Evolutionary conservation across 768 basidiomycete species (phyloP), one percentile per base, ranked within the genome.

Genomic region (Coprinopsis cinerea): DNA sequence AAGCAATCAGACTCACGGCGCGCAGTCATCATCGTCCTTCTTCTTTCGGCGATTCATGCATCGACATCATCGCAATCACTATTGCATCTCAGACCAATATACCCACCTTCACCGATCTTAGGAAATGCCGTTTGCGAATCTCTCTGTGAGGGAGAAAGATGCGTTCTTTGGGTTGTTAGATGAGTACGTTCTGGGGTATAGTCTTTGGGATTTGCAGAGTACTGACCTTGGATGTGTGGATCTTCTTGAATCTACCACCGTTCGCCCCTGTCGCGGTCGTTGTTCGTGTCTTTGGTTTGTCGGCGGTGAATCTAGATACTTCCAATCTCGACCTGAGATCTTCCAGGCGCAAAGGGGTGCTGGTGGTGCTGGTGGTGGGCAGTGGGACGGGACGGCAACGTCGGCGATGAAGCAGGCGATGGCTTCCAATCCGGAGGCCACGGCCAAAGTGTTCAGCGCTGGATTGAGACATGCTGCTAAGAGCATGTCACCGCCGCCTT

Each of bases 161-260:
- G 88, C 88, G 13, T 90, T 91, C 65, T 91, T 91, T 60, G 73
- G 76, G 25, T 75, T 91, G 20, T 70, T 91, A 28, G 88, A 91
- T 61, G 88, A 91, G 88, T 89, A 64, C 67, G 73, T 64, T 43
- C 26, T 11, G 27, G 28, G 40, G 53, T n/a, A n/a, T n/a, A n/a
- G 44, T 47, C 37, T 53, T 60, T 52, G 51, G 51, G 44, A 44
- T 27, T 24, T 39, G 28, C 46, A 17, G 41, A 26, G 20, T 39
- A 18, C 36, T 39, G 36, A 39, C 17, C 17, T 10, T n/a, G n/a
- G n/a, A n/a, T n/a, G n/a, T n/a, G n/a, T n/a, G n/a, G n/a, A 39
- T 18, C 22, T 40, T n/a, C 46, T 26, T n/a, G n/a, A n/a, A n/a
- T n/a, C n/a, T n/a, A n/a, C n/a, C n/a, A n/a, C n/a, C n/a, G n/a